phyloP scores from a whole-genome alignment of 176 grass and related monocot species.

The Raddia guianensis region DNA sequence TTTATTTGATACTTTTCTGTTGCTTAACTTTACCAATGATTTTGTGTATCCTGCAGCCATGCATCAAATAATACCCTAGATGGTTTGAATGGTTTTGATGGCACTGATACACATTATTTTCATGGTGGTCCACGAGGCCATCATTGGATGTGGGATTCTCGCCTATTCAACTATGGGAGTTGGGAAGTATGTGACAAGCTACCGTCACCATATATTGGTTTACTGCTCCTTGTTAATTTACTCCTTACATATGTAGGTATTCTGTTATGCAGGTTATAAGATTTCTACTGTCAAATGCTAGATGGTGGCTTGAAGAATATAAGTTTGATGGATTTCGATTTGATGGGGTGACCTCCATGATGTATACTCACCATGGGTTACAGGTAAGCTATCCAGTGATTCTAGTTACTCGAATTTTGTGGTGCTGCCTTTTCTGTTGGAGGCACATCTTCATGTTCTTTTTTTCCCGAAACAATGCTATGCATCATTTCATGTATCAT shows the following conservation, averaged over 20 bases:
- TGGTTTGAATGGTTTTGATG: slow-evolving; percentile 90
- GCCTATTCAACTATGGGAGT: slow-evolving; percentile 84
- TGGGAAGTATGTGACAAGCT: slow-evolving; percentile 65
- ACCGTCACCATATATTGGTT: slow-evolving; percentile 28
- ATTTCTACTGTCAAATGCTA: slow-evolving; percentile 90
- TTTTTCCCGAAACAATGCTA: background rate
- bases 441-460: background rate
- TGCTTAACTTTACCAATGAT: slow-evolving; percentile 36
- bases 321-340: slow-evolving; percentile 96
- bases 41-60: slow-evolving; percentile 57
- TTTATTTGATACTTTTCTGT: slow-evolving; percentile 31
- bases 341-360: slow-evolving; percentile 96
- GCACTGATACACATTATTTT: slow-evolving; percentile 92
- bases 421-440: background rate
- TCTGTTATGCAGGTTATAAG: slow-evolving; percentile 67
- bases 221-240: slow-evolving; percentile 33
- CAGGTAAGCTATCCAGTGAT: slow-evolving; percentile 54
- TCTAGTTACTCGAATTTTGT: background rate
- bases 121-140: slow-evolving; percentile 69
- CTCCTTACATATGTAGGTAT: slow-evolving; percentile 23
- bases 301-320: slow-evolving; percentile 96
- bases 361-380: slow-evolving; percentile 92
- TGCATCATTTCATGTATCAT: slow-evolving; percentile 16
- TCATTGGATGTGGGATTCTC: slow-evolving; percentile 99
- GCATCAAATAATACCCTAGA: slow-evolving; percentile 85